Conservation (phyloP, 257 asterid species). For the Salvia rosmarinus region DNA sequence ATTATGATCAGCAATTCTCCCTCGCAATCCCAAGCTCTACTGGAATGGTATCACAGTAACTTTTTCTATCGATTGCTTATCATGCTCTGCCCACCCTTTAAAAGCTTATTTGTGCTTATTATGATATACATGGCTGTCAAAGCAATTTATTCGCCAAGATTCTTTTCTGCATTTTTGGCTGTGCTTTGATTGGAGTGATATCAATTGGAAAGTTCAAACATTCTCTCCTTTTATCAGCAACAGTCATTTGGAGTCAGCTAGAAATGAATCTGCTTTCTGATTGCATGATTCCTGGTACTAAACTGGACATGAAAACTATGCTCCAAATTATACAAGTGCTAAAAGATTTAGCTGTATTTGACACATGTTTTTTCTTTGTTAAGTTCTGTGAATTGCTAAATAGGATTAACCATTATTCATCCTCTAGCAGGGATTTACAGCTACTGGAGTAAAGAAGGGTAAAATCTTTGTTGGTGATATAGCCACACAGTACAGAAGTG, state of each 20-base stretch:
- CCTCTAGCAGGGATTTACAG: conserved; percentile 69
- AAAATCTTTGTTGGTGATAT: conserved; percentile 76
- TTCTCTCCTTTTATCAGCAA: neutral
- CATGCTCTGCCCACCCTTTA: conserved; percentile 2
- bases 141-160: conserved; percentile 14
- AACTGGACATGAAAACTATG: neutral
- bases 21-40: conserved; percentile 68
- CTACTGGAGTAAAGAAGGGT: conserved; percentile 74
- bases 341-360: neutral
- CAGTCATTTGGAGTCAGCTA: neutral
- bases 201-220: neutral
- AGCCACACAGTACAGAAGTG: conserved; percentile 67
- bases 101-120: conserved; percentile 21
- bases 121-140: conserved; percentile 21
- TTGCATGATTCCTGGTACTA: neutral
- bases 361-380: neutral
- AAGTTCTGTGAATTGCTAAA: conserved; percentile 8
- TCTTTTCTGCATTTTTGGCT: conserved; percentile 12
- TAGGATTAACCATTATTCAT: conserved; percentile 10
- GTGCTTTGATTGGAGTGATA: neutral
- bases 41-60: conserved; percentile 63
- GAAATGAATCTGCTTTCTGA: neutral
- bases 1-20: conserved; percentile 82
- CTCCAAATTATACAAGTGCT: neutral
- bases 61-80: conserved; percentile 21